phyloP scores from a whole-genome alignment of 1,284 basidiomycete genomes.

The Tetrapyrgos nigripes region DNA sequence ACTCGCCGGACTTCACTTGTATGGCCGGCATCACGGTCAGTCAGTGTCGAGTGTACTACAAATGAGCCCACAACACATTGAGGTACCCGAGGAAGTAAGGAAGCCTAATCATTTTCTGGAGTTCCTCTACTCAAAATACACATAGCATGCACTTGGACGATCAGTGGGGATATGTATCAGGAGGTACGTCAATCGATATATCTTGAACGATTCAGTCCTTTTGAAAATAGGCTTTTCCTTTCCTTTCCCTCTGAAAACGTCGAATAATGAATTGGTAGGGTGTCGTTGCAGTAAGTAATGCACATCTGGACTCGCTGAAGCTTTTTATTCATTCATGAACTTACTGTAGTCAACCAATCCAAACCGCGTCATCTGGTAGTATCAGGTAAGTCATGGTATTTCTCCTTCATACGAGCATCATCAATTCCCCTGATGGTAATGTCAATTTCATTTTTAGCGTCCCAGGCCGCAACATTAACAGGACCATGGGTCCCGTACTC shows the following conservation, averaged over 20 bases:
- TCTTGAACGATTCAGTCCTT: no score
- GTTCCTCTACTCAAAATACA: no score
- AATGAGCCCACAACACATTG: no score
- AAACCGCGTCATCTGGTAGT: slow-evolving; percentile 11
- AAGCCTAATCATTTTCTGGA: no score
- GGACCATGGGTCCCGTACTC: slow-evolving; percentile 11
- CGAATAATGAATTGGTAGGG: no score
- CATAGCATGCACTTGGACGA: slow-evolving; percentile 10
- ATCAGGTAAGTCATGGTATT: slow-evolving; percentile 1
- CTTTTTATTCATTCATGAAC: not conserved
- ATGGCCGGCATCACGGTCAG: no score
- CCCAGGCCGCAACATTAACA: slow-evolving; percentile 12
- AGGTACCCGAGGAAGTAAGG: no score
- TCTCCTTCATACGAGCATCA: not conserved
- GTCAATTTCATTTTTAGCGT: not conserved
- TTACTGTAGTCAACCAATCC: slow-evolving; percentile 8
- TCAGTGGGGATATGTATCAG: slow-evolving; percentile 16
- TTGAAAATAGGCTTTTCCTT: no score
- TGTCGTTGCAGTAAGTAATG: slow-evolving; percentile 11
- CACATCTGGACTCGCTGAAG: no score
- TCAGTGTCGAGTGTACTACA: no score
- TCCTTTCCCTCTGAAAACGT: no score
- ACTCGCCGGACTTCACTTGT: no score
- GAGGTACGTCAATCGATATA: not conserved
- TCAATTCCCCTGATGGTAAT: not conserved